These are phyloP conservation scores for Beta macrorhiza DNA, from an alignment of 179 eudicot species.

Conservation along the genomic window DNA sequence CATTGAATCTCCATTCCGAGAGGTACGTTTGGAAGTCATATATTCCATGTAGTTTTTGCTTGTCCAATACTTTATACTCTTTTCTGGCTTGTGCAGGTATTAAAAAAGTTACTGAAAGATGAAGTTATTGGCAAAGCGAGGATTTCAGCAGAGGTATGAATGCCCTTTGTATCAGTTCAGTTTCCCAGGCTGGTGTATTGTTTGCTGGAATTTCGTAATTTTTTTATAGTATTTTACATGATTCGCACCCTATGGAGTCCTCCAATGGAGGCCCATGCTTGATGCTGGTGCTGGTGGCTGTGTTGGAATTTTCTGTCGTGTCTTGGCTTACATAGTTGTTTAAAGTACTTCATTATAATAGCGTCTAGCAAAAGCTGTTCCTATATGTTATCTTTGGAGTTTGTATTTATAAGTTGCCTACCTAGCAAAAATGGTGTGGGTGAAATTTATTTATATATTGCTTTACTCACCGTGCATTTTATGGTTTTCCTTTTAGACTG, in stretches of 20 bases:
- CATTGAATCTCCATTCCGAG: conserved; percentile 91
- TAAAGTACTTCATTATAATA: background rate
- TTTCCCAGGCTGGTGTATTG: background rate
- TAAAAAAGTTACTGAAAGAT: conserved; percentile 71
- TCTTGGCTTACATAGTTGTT: background rate
- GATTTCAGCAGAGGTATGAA: conserved; percentile 62
- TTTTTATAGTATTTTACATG: background rate
- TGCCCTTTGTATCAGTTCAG: conserved; percentile 1
- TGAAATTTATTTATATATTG: background rate
- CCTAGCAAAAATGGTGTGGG: background rate
- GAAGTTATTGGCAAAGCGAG: conserved; percentile 77
- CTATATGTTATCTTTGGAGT: background rate
- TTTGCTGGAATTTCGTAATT: background rate
- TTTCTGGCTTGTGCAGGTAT: conserved; percentile 52
- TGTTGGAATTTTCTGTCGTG: background rate
- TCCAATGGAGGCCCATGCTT: background rate
- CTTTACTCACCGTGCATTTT: background rate
- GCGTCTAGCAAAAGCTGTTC: background rate
- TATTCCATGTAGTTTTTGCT: background rate
- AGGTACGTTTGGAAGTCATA: conserved; percentile 42
- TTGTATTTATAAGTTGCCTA: background rate
- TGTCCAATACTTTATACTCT: conserved; percentile 12
- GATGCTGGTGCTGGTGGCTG: background rate
- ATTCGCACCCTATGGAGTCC: background rate
- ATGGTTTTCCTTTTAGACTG: conserved; percentile 36